Evolutionary conservation across 164 flowering plant genomes (phyloP).

Genomic region (Cinnamomum chago): DNA sequence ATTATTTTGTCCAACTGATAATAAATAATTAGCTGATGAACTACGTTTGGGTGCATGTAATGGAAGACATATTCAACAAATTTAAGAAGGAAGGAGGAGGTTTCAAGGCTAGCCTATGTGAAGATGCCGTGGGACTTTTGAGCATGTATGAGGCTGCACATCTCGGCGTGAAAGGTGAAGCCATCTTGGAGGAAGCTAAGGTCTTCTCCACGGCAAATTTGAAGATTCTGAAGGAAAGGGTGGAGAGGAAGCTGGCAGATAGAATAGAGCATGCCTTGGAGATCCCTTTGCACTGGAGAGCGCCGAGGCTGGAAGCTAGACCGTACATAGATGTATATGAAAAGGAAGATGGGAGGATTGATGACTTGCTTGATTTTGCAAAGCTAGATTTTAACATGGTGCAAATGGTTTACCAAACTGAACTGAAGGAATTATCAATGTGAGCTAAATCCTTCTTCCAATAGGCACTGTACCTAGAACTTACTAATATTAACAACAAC

Average conservation of each 20-base stretch:
- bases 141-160: constrained; percentile 25
- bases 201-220: constrained; percentile 15
- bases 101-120: constrained; percentile 1
- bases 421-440: constrained; percentile 3
- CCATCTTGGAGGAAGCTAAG: constrained; percentile 22
- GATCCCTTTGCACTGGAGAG: constrained; percentile 15
- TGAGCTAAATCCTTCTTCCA: background rate
- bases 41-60: background rate
- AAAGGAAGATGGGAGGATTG: background rate
- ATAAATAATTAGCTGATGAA: too few relatives aligned
- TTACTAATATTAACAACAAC: background rate
- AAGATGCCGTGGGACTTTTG: constrained; percentile 1
- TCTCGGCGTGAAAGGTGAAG: constrained; percentile 19
- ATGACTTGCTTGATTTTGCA: constrained; percentile 13
- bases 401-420: constrained; percentile 1
- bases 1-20: too few relatives aligned
- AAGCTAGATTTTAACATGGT: constrained; percentile 20
- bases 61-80: constrained; percentile 7
- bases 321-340: constrained; percentile 6
- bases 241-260: background rate
- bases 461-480: background rate
- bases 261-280: constrained; percentile 15
- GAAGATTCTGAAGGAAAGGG: background rate
- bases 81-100: constrained; percentile 2
- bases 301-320: constrained; percentile 18